Base-by-base conservation (phyloP, 2,329 filamentous ascomycete species). In the Xylaria sp. region DNA sequence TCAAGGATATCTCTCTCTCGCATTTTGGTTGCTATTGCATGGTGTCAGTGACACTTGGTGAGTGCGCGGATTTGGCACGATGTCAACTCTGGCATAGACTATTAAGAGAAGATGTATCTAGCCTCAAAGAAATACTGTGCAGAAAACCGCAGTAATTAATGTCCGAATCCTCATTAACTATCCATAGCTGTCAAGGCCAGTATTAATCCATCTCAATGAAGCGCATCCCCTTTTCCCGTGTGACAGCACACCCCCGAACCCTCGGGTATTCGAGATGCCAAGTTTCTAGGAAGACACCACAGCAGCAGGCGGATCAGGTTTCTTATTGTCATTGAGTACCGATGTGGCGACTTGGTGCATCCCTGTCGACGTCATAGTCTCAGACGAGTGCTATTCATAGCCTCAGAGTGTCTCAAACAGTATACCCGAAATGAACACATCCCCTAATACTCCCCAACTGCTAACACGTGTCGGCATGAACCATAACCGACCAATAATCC, bases 401-500 rank as follows among this genome's bases (percentile, higher is more conserved):
- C 24, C 17, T 19, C 39, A 6, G 8, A 19, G 21, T 19, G 4
- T 47, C 4, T 4, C 45, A n/a, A n/a, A n/a, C n/a, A n/a, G n/a
- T n/a, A n/a, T n/a, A 8, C 4, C 21, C 48, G 4, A 27, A 27
- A 27, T 4, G 24, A 27, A 27, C 24, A 27, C 24, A 27, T 27
- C 24, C 24, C 24, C 24, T 27, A 27, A 4, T 27, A 27, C 24
- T 27, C 24, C 24, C 24, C 24, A 4, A 27, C 24, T 27, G 19
- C 48, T 51, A 51, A 59, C 42, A 64, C 5, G 42, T 48, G 17
- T 60, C 45, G 7, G 4, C 36, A 17, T 48, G 54, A 30, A 55
- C 48, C 48, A 59, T 42, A 24, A 47, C 47, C 30, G 39, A 63
- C 36, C 42, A 60, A 14, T 12, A 19, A 55, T 60, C 36, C 6